Conservation (phyloP, 1,139 yeast species). For the Spathaspora sp. region DNA sequence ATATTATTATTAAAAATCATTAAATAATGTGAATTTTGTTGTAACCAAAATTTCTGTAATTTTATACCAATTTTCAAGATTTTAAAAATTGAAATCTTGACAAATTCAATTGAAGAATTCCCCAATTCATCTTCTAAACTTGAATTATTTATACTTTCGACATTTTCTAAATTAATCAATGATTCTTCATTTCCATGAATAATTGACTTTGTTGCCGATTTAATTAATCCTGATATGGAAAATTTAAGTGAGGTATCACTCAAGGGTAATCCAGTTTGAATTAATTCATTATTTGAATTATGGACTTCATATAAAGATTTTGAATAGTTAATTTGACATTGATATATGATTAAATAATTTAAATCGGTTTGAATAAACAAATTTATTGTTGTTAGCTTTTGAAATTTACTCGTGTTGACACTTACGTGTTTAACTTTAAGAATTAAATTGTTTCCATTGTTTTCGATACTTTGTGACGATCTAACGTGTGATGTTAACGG, state of each 20-base stretch:
- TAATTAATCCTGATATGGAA: constrained; percentile 30
- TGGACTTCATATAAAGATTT: constrained; percentile 33
- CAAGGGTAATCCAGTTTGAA: constrained; percentile 38
- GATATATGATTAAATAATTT: constrained; percentile 36
- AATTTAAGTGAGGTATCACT: constrained; percentile 26
- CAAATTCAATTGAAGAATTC: constrained; percentile 26
- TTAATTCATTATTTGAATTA: constrained; percentile 24
- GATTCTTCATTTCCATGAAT: constrained; percentile 25
- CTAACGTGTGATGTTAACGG: constrained; percentile 37
- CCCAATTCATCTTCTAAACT: constrained; percentile 32
- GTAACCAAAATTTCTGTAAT: constrained; percentile 35
- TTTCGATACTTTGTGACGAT: constrained; percentile 27
- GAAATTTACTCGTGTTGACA: constrained; percentile 27
- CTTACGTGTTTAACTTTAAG: constrained; percentile 29
- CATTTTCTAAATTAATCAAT: constrained; percentile 31
- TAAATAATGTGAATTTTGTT: constrained; percentile 40
- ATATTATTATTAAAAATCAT: constrained; percentile 29
- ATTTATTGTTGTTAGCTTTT: constrained; percentile 27
- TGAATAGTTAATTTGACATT: constrained; percentile 29
- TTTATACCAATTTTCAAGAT: constrained; percentile 39
- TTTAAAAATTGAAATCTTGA: constrained; percentile 31
- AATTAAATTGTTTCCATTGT: constrained; percentile 32
- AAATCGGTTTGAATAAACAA: constrained; percentile 35
- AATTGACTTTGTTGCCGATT: constrained; percentile 37
- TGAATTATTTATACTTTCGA: constrained; percentile 36